phyloP scores from a whole-genome alignment of 2,329 filamentous ascomycete genomes.

The Cercospora sp. region DNA sequence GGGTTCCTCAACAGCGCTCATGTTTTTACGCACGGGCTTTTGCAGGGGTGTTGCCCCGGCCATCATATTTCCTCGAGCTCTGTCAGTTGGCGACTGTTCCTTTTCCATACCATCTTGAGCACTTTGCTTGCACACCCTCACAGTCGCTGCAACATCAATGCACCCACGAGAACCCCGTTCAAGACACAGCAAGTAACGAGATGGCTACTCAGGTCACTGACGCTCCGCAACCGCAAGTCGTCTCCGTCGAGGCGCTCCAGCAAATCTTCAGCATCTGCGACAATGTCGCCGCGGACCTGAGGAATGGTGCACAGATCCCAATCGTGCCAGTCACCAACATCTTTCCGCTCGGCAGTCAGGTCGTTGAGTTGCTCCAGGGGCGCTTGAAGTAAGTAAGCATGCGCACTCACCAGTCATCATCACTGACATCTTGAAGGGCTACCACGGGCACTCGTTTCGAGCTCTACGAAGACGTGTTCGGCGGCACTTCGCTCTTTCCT shows the following conservation, averaged over 20 bases:
- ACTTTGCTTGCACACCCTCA: neutral
- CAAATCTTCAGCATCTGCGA: slow-evolving; percentile 21
- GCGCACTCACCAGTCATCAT: neutral
- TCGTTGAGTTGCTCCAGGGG: slow-evolving; percentile 10
- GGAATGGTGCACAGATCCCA: slow-evolving; percentile 6
- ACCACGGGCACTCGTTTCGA: slow-evolving; percentile 2
- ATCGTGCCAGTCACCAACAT: slow-evolving; percentile 14
- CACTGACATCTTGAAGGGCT: neutral
- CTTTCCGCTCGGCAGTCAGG: slow-evolving; percentile 12
- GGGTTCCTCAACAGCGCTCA: slow-evolving; percentile 2
- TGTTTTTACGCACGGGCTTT: slow-evolving; percentile 13
- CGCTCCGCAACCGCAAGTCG: slow-evolving; percentile 5
- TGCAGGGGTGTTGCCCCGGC: slow-evolving; percentile 7
- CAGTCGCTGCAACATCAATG: neutral
- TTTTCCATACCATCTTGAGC: neutral
- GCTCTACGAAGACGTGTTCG: slow-evolving; percentile 6
- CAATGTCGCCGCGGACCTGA: slow-evolving; percentile 2
- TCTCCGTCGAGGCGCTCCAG: slow-evolving; percentile 14
- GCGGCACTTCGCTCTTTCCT: slow-evolving; percentile 10
- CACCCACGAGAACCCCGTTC: neutral
- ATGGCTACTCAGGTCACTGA: slow-evolving; percentile 26
- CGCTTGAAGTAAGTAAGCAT: neutral
- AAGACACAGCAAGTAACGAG: slow-evolving; percentile 21
- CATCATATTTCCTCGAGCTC: slow-evolving; percentile 5
- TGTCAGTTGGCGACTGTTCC: neutral